These are phyloP conservation scores for Boletus semigastroideus DNA, from an alignment of 1,284 basidiomycete species.

Conservation along the genomic window DNA sequence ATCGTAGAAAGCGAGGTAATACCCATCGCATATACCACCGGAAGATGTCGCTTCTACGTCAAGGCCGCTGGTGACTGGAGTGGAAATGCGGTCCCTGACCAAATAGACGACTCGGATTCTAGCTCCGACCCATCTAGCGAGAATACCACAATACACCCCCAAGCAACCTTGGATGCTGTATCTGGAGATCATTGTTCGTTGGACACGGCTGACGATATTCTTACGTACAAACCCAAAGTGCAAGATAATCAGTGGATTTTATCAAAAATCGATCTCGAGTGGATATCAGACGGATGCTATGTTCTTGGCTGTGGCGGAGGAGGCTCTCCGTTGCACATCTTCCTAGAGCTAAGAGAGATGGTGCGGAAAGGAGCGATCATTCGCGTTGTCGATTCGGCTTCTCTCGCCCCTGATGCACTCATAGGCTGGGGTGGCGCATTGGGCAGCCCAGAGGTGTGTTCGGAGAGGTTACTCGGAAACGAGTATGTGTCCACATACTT, in stretches of 20 bases:
- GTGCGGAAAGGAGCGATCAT: constrained; percentile 45
- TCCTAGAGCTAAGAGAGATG: constrained; percentile 47
- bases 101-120: constrained; percentile 15
- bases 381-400: constrained; percentile 38
- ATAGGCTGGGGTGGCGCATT: constrained; percentile 38
- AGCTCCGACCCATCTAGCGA: constrained; percentile 9
- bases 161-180: constrained; percentile 1
- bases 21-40: constrained; percentile 35
- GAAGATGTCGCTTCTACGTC: constrained; percentile 47
- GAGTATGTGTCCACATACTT: constrained; percentile 36
- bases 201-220: constrained; percentile 23
- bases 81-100: constrained; percentile 27
- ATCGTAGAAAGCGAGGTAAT: constrained; percentile 41
- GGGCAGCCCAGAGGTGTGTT: constrained; percentile 39
- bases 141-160: background rate
- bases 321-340: constrained; percentile 49
- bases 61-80: constrained; percentile 52
- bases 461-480: constrained; percentile 38
- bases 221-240: constrained; percentile 36
- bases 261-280: constrained; percentile 44
- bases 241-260: constrained; percentile 39
- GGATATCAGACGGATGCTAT: constrained; percentile 55
- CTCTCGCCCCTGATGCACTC: constrained; percentile 26
- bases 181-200: background rate
- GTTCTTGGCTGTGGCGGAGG: constrained; percentile 56